Percentiles rank a stretch among this genome's conserved stretches.
These are phyloP conservation scores for Fusarium sp. DNA, from an alignment of 2,329 filamentous ascomycete genomes.

Conservation along the genomic window DNA sequence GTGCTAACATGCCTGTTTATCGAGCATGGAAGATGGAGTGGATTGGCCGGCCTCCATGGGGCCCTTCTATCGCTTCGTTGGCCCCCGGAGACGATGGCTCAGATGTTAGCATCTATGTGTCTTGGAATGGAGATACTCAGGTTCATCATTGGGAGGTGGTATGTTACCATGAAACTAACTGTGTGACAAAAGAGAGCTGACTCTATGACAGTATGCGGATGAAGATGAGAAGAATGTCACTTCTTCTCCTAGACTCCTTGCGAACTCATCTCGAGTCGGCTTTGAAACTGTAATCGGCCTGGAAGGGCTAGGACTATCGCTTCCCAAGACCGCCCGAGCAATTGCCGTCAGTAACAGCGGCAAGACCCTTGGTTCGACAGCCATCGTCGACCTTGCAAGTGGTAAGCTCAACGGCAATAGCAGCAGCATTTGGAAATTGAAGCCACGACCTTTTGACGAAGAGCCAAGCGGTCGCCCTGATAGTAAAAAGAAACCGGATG, in stretches of 20 bases:
- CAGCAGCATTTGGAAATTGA: slow-evolving; percentile 33
- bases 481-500: not conserved
- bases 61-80: slow-evolving; percentile 38
- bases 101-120: slow-evolving; percentile 38
- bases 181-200: not conserved
- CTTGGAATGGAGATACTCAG: slow-evolving; percentile 46
- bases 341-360: slow-evolving; percentile 30
- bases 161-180: not conserved
- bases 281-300: slow-evolving; percentile 38
- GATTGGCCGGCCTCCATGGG: slow-evolving; percentile 41
- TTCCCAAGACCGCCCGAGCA: slow-evolving; percentile 32
- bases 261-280: slow-evolving; percentile 36
- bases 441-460: slow-evolving; percentile 4
- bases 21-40: slow-evolving; percentile 45
- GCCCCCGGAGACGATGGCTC: slow-evolving; percentile 13
- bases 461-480: not conserved
- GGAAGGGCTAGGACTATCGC: not conserved
- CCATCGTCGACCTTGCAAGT: slow-evolving; percentile 32
- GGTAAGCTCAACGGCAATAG: slow-evolving; percentile 37
- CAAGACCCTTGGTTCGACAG: slow-evolving; percentile 36
- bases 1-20: slow-evolving; percentile 39
- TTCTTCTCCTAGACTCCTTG: slow-evolving; percentile 17
- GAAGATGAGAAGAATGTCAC: slow-evolving; percentile 35
- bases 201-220: slow-evolving; percentile 26
- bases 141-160: slow-evolving; percentile 41